Evolutionary conservation across 2,329 filamentous ascomycete genomes (phyloP).

Genomic region (Onygenales sp.): DNA sequence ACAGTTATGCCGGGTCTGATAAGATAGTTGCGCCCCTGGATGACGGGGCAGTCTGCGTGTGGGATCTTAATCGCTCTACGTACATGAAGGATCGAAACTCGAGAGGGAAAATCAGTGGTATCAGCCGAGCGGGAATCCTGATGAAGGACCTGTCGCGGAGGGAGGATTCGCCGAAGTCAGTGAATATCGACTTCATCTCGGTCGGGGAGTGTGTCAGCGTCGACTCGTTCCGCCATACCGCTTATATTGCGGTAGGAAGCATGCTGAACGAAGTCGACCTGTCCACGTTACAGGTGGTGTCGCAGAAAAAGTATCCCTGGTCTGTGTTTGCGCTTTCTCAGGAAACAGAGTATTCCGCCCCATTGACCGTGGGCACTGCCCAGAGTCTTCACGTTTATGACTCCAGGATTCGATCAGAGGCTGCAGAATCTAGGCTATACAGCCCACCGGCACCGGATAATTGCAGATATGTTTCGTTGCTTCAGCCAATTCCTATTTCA

Average conservation of each 20-base stretch:
- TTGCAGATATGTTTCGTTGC: slow-evolving; percentile 56
- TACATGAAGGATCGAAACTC: slow-evolving; percentile 19
- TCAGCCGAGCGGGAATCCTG: slow-evolving; percentile 58
- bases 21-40: slow-evolving; percentile 69
- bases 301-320: slow-evolving; percentile 65
- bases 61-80: slow-evolving; percentile 53
- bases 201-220: slow-evolving; percentile 78
- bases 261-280: slow-evolving; percentile 75
- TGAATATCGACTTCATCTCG: slow-evolving; percentile 27
- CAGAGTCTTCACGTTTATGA: slow-evolving; percentile 77
- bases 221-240: slow-evolving; percentile 56
- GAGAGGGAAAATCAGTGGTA: slow-evolving; percentile 50
- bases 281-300: slow-evolving; percentile 58
- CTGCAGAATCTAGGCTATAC: slow-evolving; percentile 18
- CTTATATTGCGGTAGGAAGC: slow-evolving; percentile 72
- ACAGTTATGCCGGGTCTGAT: slow-evolving; percentile 42
- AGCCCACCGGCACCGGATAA: slow-evolving; percentile 18
- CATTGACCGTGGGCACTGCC: slow-evolving; percentile 76
- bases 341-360: slow-evolving; percentile 51
- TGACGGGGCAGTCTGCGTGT: slow-evolving; percentile 78
- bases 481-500: slow-evolving; percentile 71
- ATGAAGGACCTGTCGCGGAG: slow-evolving; percentile 61
- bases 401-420: slow-evolving; percentile 38
- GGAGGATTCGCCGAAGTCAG: slow-evolving; percentile 16
- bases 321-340: slow-evolving; percentile 73